These are phyloP conservation scores for Verticillium alfalfae DNA, from an alignment of 2,329 filamentous ascomycete species.

Conservation along the genomic window DNA sequence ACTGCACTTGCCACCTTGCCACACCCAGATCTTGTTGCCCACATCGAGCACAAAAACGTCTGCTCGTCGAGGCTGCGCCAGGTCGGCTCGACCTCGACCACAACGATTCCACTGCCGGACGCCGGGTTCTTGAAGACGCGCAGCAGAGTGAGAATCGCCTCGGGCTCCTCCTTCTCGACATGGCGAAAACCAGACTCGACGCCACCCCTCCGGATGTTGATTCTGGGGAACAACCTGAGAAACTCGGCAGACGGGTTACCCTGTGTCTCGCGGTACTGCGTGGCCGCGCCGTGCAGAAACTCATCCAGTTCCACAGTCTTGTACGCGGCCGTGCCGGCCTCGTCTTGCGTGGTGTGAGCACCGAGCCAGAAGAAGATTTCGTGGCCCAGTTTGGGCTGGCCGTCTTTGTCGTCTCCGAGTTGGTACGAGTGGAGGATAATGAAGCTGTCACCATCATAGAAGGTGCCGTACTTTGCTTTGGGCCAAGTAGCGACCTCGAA, in stretches of 20 bases:
- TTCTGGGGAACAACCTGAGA: constrained; percentile 51
- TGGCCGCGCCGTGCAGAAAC: constrained; percentile 55
- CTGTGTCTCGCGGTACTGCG: constrained; percentile 62
- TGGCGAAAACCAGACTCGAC: constrained; percentile 58
- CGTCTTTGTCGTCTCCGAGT: constrained; percentile 34
- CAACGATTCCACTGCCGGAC: constrained; percentile 44
- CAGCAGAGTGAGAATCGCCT: constrained; percentile 46
- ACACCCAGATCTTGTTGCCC: constrained; percentile 61
- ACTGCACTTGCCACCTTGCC: constrained; percentile 60
- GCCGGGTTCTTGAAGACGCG: constrained; percentile 58
- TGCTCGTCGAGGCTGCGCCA: constrained; percentile 58
- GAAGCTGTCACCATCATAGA: constrained; percentile 65
- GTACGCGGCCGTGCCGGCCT: constrained; percentile 64
- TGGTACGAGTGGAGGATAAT: constrained; percentile 58
- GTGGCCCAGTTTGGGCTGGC: constrained; percentile 42
- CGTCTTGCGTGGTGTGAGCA: constrained; percentile 59
- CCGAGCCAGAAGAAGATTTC: constrained; percentile 70
- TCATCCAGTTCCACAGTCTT: constrained; percentile 68
- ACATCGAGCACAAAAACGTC: constrained; percentile 63
- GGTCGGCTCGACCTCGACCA: constrained; percentile 57
- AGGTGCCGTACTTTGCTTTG: constrained; percentile 48
- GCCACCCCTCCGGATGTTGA: constrained; percentile 57
- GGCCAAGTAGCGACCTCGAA: constrained; percentile 62
- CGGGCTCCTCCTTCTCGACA: constrained; percentile 41
- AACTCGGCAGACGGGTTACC: constrained; percentile 54